phyloP scores from a whole-genome alignment of 2,329 filamentous ascomycete species.

The Pseudocercospora crystallina region DNA sequence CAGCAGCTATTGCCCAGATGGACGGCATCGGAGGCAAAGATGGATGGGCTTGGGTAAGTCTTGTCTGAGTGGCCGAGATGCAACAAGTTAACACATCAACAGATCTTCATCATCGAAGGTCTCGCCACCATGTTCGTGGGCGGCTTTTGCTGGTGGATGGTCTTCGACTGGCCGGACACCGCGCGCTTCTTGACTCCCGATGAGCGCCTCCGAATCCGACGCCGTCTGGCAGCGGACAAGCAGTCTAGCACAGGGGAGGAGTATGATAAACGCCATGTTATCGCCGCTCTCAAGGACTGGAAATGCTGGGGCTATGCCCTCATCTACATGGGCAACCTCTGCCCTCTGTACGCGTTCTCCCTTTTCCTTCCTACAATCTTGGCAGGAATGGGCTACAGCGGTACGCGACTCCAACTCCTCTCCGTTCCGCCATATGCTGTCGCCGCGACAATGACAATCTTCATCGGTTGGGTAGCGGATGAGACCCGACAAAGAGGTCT shows the following conservation, averaged over 20 bases:
- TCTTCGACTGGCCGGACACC: conserved; percentile 57
- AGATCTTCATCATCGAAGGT: conserved; percentile 60
- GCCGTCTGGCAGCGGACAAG: conserved; percentile 24
- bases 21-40: conserved; percentile 57
- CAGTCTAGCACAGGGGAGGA: conserved; percentile 38
- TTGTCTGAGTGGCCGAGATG: too few relatives aligned
- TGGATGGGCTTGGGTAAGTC: conserved; percentile 36
- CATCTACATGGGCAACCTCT: conserved; percentile 65
- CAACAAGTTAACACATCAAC: conserved; percentile 48
- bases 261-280: conserved; percentile 25
- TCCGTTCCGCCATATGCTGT: conserved; percentile 73
- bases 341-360: conserved; percentile 32
- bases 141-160: conserved; percentile 27
- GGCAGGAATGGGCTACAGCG: conserved; percentile 47
- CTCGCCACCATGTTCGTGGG: conserved; percentile 62
- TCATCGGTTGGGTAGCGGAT: conserved; percentile 74
- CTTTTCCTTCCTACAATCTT: conserved; percentile 70
- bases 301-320: conserved; percentile 70
- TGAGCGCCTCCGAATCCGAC: conserved; percentile 23
- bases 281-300: conserved; percentile 64
- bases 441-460: conserved; percentile 67
- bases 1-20: conserved; percentile 70
- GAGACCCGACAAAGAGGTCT: conserved; percentile 69
- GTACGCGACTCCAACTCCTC: conserved; percentile 40
- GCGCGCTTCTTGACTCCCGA: conserved; percentile 58